Conservation (phyloP, 495 filamentous ascomycete genomes). For the Wilcoxina mikolae region DNA sequence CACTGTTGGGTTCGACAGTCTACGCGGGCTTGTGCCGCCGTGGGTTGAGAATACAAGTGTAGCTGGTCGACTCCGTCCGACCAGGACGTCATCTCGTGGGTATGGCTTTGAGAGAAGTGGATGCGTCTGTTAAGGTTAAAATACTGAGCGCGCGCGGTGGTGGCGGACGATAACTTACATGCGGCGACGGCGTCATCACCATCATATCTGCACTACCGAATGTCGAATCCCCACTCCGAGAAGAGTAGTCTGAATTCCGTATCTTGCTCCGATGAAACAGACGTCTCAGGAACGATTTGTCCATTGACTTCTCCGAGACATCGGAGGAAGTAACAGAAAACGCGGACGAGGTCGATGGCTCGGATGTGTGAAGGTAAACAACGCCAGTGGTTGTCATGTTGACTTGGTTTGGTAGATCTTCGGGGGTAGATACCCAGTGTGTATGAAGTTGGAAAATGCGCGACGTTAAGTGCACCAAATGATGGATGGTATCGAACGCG, state of each 20-base stretch:
- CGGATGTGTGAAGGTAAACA: not conserved
- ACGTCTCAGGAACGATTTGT: constrained; percentile 22
- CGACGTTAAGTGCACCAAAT: not conserved
- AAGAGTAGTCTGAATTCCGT: not conserved
- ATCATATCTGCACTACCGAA: not conserved
- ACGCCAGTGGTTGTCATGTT: not conserved
- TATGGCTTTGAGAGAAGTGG: constrained; percentile 25
- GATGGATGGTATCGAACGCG: not conserved
- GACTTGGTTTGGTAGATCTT: not conserved
- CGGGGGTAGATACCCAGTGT: not conserved
- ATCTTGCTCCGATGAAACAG: constrained; percentile 15
- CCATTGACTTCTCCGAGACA: not conserved
- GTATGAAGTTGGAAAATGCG: not conserved
- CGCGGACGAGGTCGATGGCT: not conserved
- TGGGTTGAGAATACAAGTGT: constrained; percentile 10
- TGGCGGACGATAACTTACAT: not conserved
- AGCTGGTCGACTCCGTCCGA: constrained; percentile 14
- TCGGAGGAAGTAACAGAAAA: not conserved
- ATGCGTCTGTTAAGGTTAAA: constrained; percentile 12
- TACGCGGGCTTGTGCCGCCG: constrained; percentile 9
- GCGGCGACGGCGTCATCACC: constrained; percentile 7
- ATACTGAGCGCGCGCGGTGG: not conserved
- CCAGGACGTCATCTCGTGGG: constrained; percentile 23
- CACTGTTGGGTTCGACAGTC: constrained; percentile 3
- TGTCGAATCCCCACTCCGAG: not conserved